Percentiles rank a stretch among this genome's conserved stretches.
phyloP scores from a whole-genome alignment of 192 early-diverging fungal genomes.

The Coemansia sp. region DNA sequence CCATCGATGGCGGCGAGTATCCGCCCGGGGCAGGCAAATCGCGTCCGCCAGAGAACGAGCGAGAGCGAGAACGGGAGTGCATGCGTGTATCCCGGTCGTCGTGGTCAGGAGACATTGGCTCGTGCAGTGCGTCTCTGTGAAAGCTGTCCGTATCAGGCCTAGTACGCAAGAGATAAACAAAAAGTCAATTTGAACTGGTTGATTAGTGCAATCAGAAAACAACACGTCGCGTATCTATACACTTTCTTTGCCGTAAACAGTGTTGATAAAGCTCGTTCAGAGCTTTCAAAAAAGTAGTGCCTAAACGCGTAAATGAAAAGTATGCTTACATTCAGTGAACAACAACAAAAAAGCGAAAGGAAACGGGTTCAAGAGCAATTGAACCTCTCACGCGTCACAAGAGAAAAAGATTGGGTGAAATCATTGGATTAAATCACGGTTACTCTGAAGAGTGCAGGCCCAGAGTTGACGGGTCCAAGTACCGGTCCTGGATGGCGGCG shows the following conservation, averaged over 20 bases:
- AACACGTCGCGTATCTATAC: not conserved
- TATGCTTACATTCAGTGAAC: not conserved
- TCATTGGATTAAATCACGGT: slow-evolving; percentile 4
- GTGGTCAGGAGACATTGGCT: not conserved
- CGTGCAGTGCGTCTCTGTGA: not conserved
- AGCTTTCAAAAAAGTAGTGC: no score
- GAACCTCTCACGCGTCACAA: not conserved
- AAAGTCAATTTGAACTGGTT: not conserved
- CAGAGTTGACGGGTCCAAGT: slow-evolving; percentile 33
- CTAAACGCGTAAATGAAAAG: not conserved
- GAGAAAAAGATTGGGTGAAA: not conserved
- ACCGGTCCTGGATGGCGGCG: slow-evolving; percentile 45
- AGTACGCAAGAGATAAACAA: not conserved
- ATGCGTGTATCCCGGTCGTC: slow-evolving; percentile 3
- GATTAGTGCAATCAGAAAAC: not conserved
- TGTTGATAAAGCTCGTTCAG: no score
- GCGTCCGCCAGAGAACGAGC: slow-evolving; percentile 25
- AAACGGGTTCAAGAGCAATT: not conserved
- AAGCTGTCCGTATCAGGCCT: not conserved
- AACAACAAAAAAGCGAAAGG: slow-evolving; percentile 3
- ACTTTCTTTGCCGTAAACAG: no score
- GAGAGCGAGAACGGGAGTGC: slow-evolving; percentile 13
- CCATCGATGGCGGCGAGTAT: slow-evolving; percentile 33
- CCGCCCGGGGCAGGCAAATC: slow-evolving; percentile 9
- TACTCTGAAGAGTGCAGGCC: slow-evolving; percentile 49